Conservation (phyloP, 2,329 filamentous ascomycete species). For the Colletotrichum musae region DNA sequence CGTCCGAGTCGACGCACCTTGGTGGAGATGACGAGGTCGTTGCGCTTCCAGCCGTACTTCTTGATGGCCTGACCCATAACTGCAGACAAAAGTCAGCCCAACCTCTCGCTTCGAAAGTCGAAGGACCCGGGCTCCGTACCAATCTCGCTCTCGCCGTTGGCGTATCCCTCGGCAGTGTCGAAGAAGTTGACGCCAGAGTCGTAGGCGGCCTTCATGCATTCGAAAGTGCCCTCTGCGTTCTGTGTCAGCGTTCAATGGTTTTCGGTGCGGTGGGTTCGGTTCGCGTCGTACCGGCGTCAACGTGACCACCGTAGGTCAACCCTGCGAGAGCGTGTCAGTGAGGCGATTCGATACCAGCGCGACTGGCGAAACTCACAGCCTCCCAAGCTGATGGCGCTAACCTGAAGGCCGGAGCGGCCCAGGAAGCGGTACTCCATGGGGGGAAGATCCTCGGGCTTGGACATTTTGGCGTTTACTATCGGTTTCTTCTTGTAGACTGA, state of each 20-base stretch:
- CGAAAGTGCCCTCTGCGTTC: slow-evolving; percentile 60
- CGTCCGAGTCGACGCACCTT: slow-evolving; percentile 57
- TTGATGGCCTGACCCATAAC: slow-evolving; percentile 74
- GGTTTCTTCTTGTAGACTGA: slow-evolving; percentile 9
- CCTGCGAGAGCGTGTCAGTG: slow-evolving; percentile 14
- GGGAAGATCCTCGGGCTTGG: slow-evolving; percentile 59
- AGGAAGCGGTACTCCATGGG: slow-evolving; percentile 81
- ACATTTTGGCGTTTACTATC: slow-evolving; percentile 47
- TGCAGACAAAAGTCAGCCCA: neutral
- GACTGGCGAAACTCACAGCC: slow-evolving; percentile 60
- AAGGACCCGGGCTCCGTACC: slow-evolving; percentile 1
- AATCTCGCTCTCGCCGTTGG: slow-evolving; percentile 72
- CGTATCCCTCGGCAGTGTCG: slow-evolving; percentile 72
- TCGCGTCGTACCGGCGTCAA: slow-evolving; percentile 70
- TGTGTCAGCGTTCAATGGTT: slow-evolving; percentile 2
- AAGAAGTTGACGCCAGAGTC: slow-evolving; percentile 75
- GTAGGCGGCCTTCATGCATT: slow-evolving; percentile 74
- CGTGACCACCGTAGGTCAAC: slow-evolving; percentile 83
- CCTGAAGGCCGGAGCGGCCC: slow-evolving; percentile 79
- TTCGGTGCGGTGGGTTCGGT: neutral
- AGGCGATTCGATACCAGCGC: neutral
- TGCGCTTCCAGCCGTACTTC: slow-evolving; percentile 73
- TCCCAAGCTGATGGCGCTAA: slow-evolving; percentile 80
- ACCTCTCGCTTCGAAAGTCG: neutral
- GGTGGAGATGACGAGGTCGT: slow-evolving; percentile 73